These are phyloP conservation scores for Apostasia ramifera DNA, from an alignment of 106 monocot species.

Conservation along the genomic window DNA sequence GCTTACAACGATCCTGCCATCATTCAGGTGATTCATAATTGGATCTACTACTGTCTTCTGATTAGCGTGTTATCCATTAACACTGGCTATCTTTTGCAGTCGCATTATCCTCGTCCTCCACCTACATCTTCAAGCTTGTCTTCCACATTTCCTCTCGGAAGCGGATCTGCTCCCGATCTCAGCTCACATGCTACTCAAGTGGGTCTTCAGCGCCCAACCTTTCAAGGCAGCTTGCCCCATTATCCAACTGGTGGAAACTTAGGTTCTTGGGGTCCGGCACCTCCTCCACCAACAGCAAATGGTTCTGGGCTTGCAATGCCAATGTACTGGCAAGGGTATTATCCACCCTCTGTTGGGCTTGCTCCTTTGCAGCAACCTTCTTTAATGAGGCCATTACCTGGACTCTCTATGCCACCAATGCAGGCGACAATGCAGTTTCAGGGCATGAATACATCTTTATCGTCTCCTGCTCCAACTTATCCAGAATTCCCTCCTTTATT, in stretches of 20 bases:
- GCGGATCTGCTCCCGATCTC: constrained; percentile 23
- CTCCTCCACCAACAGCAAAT: constrained; percentile 27
- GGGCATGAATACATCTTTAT: constrained; percentile 20
- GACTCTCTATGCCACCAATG: constrained; percentile 36
- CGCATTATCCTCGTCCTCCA: constrained; percentile 48
- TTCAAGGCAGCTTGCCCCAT: constrained; percentile 31
- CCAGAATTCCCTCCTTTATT: constrained; percentile 26
- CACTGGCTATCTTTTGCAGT: constrained; percentile 32
- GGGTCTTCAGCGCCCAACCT: constrained; percentile 32
- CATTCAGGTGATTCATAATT: constrained; percentile 41
- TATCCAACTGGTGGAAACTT: constrained; percentile 55
- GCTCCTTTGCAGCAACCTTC: constrained; percentile 49
- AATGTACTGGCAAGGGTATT: constrained; percentile 60
- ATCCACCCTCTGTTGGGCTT: constrained; percentile 32
- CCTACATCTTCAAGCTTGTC: constrained; percentile 26
- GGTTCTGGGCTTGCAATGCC: constrained; percentile 48
- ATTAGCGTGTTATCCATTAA: not conserved
- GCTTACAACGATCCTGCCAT: constrained; percentile 71
- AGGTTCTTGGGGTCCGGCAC: constrained; percentile 46
- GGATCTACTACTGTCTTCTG: not conserved
- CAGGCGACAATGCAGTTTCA: constrained; percentile 42
- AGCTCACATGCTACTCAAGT: constrained; percentile 26
- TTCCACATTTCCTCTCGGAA: constrained; percentile 16
- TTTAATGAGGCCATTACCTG: constrained; percentile 37
- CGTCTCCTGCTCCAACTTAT: constrained; percentile 24